Conservation (phyloP, 2,329 filamentous ascomycete genomes). For the Drechslerella stenobrocha region DNA sequence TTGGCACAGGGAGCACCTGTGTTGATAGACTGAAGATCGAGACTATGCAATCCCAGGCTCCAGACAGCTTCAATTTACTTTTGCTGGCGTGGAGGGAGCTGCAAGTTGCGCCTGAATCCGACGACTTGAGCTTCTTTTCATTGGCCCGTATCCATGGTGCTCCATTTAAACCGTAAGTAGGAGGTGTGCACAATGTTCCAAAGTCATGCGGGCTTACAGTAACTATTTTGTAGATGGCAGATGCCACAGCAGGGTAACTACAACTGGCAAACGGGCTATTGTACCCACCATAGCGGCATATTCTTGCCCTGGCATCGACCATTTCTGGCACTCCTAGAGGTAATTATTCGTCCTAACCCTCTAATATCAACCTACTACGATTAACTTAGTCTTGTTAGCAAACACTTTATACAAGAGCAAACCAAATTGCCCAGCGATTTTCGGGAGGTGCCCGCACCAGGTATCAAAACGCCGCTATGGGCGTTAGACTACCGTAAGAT, state of each 20-base stretch:
- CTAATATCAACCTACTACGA: too few relatives aligned
- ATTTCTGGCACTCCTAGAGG: slow-evolving; percentile 53
- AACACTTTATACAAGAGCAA: slow-evolving; percentile 41
- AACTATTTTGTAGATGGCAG: slow-evolving; percentile 34
- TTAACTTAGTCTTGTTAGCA: too few relatives aligned
- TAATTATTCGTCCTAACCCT: slow-evolving; percentile 14
- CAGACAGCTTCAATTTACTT: slow-evolving; percentile 50
- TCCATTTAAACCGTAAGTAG: slow-evolving; percentile 47
- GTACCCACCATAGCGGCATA: slow-evolving; percentile 51
- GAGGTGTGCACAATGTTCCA: neutral
- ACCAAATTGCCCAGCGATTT: slow-evolving; percentile 46
- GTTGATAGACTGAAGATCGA: slow-evolving; percentile 44
- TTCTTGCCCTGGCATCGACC: slow-evolving; percentile 54
- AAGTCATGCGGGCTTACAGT: slow-evolving; percentile 1
- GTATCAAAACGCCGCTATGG: slow-evolving; percentile 47
- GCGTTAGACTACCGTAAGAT: slow-evolving; percentile 51
- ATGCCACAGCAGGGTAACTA: slow-evolving; percentile 38
- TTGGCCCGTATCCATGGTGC: slow-evolving; percentile 49
- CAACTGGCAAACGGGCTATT: slow-evolving; percentile 50
- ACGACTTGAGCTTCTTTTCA: slow-evolving; percentile 47
- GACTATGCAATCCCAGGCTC: slow-evolving; percentile 28
- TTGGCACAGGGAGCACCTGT: slow-evolving; percentile 24
- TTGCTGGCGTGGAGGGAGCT: slow-evolving; percentile 48
- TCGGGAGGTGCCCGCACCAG: slow-evolving; percentile 41
- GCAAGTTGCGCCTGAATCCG: slow-evolving; percentile 41